phyloP scores from a whole-genome alignment of 1,284 basidiomycete genomes.

The Meira miltonrushii region DNA sequence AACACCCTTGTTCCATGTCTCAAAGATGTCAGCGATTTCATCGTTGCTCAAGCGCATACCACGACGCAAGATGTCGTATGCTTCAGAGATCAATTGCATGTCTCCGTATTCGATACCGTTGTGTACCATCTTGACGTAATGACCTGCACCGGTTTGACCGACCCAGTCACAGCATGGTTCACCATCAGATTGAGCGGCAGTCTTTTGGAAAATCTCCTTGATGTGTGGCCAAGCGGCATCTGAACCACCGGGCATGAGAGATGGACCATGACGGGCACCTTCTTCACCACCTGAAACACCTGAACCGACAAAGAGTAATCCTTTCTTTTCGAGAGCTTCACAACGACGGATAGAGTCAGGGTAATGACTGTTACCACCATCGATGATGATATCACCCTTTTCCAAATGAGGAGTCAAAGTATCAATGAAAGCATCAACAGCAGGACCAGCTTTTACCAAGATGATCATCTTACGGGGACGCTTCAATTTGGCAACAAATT shows the following conservation, averaged over 20 bases:
- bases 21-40: conserved; percentile 53
- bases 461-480: conserved; percentile 75
- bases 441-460: conserved; percentile 71
- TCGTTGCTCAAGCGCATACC: conserved; percentile 69
- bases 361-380: conserved; percentile 99
- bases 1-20: conserved; percentile 91
- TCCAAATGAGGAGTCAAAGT: conserved; percentile 61
- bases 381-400: conserved; percentile 87
- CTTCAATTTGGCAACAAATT: conserved; percentile 64
- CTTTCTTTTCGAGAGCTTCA: conserved; percentile 87
- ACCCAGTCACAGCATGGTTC: conserved; percentile 99
- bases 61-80: conserved; percentile 80
- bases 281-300: conserved; percentile 99
- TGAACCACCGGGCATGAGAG: conserved; percentile 98
- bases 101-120: conserved; percentile 90
- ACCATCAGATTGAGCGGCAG: conserved; percentile 87
- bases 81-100: conserved; percentile 98
- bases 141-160: conserved; percentile 85
- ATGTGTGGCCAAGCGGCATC: conserved; percentile 89
- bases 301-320: conserved; percentile 92
- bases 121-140: conserved; percentile 99
- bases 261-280: conserved; percentile 93
- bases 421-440: conserved; percentile 61
- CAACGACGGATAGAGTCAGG: conserved; percentile 94
- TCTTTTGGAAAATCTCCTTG: conserved; percentile 98